Evolutionary conservation across 2,329 filamentous ascomycete species (phyloP).

Genomic region (Diatrype stigma): DNA sequence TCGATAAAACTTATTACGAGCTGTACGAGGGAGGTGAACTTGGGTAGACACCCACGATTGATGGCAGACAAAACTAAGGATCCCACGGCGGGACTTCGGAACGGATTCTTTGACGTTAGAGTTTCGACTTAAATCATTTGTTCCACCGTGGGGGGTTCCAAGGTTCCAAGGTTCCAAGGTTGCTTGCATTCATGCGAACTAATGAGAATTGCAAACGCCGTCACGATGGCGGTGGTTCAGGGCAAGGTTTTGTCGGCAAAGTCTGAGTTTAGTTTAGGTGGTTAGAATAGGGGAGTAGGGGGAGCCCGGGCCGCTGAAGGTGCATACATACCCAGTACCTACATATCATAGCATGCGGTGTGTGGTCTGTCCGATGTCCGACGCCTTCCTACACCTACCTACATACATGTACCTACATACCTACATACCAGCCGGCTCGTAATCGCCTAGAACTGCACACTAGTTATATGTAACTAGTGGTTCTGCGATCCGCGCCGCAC

Average conservation of each 20-base stretch:
- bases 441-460: too few relatives aligned
- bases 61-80: too few relatives aligned
- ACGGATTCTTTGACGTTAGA: neutral
- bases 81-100: neutral
- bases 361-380: neutral
- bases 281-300: neutral
- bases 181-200: neutral
- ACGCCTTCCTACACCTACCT: neutral
- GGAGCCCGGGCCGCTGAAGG: neutral
- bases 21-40: too few relatives aligned
- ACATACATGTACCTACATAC: neutral
- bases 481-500: conserved; percentile 5
- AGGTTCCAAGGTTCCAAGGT: too few relatives aligned
- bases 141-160: neutral
- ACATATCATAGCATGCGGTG: neutral
- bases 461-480: neutral
- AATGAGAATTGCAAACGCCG: neutral
- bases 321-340: neutral
- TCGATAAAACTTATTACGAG: neutral
- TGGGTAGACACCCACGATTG: too few relatives aligned
- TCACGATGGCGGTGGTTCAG: neutral
- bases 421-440: too few relatives aligned
- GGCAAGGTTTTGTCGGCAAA: neutral
- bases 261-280: neutral
- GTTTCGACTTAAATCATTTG: neutral